Percentiles rank a stretch among this genome's conserved stretches.
Conservation (phyloP, 441 rosid genomes). For the Erysimum cheiri region DNA sequence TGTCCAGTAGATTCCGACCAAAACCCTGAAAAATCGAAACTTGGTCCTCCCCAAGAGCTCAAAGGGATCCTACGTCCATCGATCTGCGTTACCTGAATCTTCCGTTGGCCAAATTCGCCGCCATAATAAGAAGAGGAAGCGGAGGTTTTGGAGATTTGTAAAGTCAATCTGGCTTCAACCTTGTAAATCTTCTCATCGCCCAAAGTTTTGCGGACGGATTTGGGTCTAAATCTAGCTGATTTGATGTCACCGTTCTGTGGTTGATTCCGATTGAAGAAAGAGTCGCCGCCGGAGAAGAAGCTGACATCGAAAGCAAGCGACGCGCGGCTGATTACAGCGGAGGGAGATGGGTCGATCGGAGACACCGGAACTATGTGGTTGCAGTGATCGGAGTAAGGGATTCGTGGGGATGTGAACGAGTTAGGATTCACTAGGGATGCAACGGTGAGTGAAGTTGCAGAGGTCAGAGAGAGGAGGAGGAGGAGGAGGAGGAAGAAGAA, state of each 20-base stretch:
- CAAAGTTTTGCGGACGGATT: slow-evolving; percentile 36
- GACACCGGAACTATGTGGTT: slow-evolving; percentile 53
- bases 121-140: slow-evolving; percentile 22
- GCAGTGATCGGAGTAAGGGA: slow-evolving; percentile 61
- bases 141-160: slow-evolving; percentile 46
- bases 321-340: slow-evolving; percentile 12
- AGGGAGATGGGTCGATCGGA: slow-evolving; percentile 44
- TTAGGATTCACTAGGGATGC: slow-evolving; percentile 32
- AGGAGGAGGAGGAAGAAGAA: slow-evolving; percentile 43
- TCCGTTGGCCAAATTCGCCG: slow-evolving; percentile 47
- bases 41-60: slow-evolving; percentile 35
- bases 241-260: slow-evolving; percentile 32
- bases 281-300: slow-evolving; percentile 65
- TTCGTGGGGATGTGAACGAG: slow-evolving; percentile 23
- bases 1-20: slow-evolving; percentile 72
- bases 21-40: slow-evolving; percentile 65
- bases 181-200: slow-evolving; percentile 45
- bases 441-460: slow-evolving; percentile 36
- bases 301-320: slow-evolving; percentile 40
- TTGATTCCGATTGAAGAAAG: slow-evolving; percentile 35
- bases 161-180: slow-evolving; percentile 55
- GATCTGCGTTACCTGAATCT: slow-evolving; percentile 56
- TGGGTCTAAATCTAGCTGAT: slow-evolving; percentile 44
- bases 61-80: slow-evolving; percentile 53
- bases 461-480: slow-evolving; percentile 31